Conservation (phyloP, 768 basidiomycete species). For the Suillus hirtellus region DNA sequence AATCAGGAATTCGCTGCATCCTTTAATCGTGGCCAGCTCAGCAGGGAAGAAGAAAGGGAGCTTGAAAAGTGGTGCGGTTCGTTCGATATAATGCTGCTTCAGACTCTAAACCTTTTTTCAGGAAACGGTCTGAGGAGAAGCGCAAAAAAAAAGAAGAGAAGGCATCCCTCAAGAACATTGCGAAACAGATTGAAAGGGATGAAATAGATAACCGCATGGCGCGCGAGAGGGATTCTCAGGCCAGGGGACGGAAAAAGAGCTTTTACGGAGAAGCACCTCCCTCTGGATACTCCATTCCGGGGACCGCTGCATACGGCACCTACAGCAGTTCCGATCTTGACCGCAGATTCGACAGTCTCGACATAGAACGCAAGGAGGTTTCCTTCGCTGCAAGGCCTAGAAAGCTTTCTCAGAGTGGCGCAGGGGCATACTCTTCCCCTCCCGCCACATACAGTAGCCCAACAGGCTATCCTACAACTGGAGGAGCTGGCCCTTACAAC, state of each 20-base stretch:
- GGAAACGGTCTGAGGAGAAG: slow-evolving; percentile 50
- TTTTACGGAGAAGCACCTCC: slow-evolving; percentile 42
- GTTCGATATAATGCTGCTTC: background rate
- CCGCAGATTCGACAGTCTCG: slow-evolving; percentile 37
- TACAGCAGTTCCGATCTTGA: slow-evolving; percentile 34
- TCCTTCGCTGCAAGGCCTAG: slow-evolving; percentile 39
- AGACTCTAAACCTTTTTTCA: slow-evolving; percentile 21
- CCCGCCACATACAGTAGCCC: slow-evolving; percentile 29
- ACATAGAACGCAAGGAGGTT: slow-evolving; percentile 34
- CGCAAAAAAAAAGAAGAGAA: slow-evolving; percentile 57
- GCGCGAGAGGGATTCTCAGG: slow-evolving; percentile 56
- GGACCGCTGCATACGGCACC: slow-evolving; percentile 23
- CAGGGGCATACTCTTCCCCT: slow-evolving; percentile 25
- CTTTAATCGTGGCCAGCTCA: slow-evolving; percentile 48
- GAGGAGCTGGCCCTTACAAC: slow-evolving; percentile 25
- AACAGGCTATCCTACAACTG: slow-evolving; percentile 31
- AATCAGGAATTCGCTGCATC: slow-evolving; percentile 59
- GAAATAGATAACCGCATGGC: slow-evolving; percentile 58
- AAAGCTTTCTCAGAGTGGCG: slow-evolving; percentile 45
- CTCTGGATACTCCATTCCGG: slow-evolving; percentile 26
- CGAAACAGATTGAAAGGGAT: slow-evolving; percentile 40
- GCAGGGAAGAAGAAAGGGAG: slow-evolving; percentile 40
- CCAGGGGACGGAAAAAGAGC: slow-evolving; percentile 54
- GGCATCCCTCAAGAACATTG: slow-evolving; percentile 39
- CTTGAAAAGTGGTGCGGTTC: slow-evolving; percentile 46